Base-by-base conservation (phyloP, 2,329 filamentous ascomycete species). In the Dactylonectria estremocensis region DNA sequence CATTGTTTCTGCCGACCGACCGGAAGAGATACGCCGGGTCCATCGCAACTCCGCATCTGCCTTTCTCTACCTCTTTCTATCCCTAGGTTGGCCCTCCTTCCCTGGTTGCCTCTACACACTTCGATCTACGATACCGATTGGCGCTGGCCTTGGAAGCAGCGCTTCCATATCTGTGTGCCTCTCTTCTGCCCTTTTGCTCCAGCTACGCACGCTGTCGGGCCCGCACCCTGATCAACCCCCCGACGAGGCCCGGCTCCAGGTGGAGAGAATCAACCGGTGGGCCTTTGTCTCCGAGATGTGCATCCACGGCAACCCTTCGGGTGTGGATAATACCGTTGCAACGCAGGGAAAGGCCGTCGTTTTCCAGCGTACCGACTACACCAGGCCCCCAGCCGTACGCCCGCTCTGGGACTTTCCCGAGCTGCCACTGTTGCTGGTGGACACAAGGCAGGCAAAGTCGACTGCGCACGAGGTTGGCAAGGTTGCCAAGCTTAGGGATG, bases 261-360 rank as follows among this genome's bases (percentile, higher is more conserved):
- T 98, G 33, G 95, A 98, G 83, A 91, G 95, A 70, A 98, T 99
- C 83, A 99, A 99, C 81, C 89, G 93, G 69, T 99, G 97, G 96
- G 95, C 96, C 0, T 98, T 98, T 80, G 96, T 99, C 1, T 93
- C 93, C 24, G 96, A 99, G 80, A 93, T 98, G 90, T 96, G 95
- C 82, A 98, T 98, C 70, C 96, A 99, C 78, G 96, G 95, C 43
- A 98, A 97, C 77, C 96, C 96, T 1, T 97, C 94, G 0, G 96
- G 96, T 0, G 94, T 99, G 49, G 96, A 99, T 82, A 99, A 99
- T 81, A 99, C 96, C 3, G 95, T 99, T 31, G 89, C 95, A 13
- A 93, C 95, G 13, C 93, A 97, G 76, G 96, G 96, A 64, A 98
- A 97, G 82, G 96, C 95, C 0, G 95, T 99, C 1, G 86, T 98